Evolutionary conservation across 306 rosid genomes (phyloP).

Genomic region (Canavalia gladiata): DNA sequence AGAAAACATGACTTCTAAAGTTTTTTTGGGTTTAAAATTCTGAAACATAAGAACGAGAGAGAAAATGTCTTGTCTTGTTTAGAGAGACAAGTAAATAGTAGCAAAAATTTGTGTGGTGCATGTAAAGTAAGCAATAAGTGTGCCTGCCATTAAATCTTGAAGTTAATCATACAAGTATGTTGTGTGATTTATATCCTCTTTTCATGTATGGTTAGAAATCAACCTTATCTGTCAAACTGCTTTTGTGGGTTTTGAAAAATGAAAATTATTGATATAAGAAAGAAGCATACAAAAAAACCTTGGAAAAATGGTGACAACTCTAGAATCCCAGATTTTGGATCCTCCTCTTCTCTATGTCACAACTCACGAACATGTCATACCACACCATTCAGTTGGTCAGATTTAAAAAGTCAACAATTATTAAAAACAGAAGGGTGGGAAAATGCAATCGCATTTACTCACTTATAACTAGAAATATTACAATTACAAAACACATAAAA

Average conservation of each 20-base stretch:
- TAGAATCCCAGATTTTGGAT: neutral
- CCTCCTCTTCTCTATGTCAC: conserved; percentile 9
- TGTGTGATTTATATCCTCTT: neutral
- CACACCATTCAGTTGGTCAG: too few relatives aligned
- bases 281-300: neutral
- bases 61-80: neutral
- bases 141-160: conserved; percentile 42
- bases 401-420: too few relatives aligned
- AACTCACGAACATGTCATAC: too few relatives aligned
- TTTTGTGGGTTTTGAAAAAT: conserved; percentile 17
- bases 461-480: too few relatives aligned
- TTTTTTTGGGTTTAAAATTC: too few relatives aligned
- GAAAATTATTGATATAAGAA: conserved; percentile 11
- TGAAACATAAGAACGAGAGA: too few relatives aligned
- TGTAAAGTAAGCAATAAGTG: conserved; percentile 12
- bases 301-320: neutral
- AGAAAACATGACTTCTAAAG: too few relatives aligned
- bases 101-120: neutral
- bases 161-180: neutral
- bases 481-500: too few relatives aligned
- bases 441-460: too few relatives aligned
- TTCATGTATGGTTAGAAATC: neutral
- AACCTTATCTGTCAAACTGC: conserved; percentile 16
- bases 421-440: too few relatives aligned
- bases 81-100: neutral